These are phyloP conservation scores for Saccharomycodes ludwigii DNA, from an alignment of 805 yeast genomes.

Conservation along the genomic window DNA sequence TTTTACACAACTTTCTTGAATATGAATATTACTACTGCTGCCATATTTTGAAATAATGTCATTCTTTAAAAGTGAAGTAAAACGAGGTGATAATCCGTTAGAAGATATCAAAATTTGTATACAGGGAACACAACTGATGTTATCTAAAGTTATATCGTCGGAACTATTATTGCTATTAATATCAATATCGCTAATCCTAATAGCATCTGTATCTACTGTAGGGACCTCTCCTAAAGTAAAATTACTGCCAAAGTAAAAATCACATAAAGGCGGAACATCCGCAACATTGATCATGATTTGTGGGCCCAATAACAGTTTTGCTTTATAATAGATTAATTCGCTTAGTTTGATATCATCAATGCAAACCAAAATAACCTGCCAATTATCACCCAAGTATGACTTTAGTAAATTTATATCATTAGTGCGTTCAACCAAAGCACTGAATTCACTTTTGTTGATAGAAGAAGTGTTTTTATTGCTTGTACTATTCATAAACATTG, in stretches of 20 bases:
- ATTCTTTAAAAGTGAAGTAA: conserved; percentile 19
- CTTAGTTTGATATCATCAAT: conserved; percentile 17
- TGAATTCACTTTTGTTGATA: too few species aligned
- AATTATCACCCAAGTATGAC: too few species aligned
- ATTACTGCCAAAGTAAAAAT: conserved; percentile 25
- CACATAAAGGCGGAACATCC: conserved; percentile 23
- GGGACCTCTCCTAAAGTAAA: conserved; percentile 11
- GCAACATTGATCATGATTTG: conserved; percentile 24
- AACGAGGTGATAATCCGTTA: conserved; percentile 23
- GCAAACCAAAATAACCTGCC: conserved; percentile 21
- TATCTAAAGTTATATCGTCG: conserved; percentile 5
- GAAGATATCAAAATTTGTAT: conserved; percentile 18
- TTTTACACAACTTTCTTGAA: conserved; percentile 14
- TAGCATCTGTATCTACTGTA: too few species aligned
- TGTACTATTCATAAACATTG: too few species aligned
- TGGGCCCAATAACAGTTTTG: conserved; percentile 14
- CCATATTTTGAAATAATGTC: conserved; percentile 13
- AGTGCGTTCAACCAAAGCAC: too few species aligned
- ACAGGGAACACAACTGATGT: conserved; percentile 4
- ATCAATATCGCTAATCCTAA: too few species aligned
- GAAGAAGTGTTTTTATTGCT: too few species aligned
- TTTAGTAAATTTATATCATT: too few species aligned
- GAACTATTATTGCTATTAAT: too few species aligned
- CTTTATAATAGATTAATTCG: conserved; percentile 14
- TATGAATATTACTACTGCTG: conserved; percentile 11